These are phyloP conservation scores for Neurospora hispaniola DNA, from an alignment of 495 filamentous ascomycete species.

Conservation along the genomic window DNA sequence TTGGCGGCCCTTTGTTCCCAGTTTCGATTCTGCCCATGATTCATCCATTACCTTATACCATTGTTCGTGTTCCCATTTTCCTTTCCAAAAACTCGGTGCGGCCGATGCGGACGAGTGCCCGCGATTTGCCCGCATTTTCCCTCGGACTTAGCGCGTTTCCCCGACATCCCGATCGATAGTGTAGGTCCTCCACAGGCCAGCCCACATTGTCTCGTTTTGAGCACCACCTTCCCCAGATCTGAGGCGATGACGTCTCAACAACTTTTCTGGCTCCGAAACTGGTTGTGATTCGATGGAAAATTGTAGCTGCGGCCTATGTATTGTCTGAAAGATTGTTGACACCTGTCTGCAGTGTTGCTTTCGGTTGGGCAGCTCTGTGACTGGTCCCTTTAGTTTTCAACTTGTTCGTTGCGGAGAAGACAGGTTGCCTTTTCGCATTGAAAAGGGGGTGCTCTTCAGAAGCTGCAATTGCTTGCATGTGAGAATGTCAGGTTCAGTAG, in stretches of 20 bases:
- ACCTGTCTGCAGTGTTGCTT: neutral
- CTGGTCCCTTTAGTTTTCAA: too few species aligned
- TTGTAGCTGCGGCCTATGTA: neutral
- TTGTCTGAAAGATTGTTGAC: neutral
- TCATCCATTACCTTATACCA: neutral
- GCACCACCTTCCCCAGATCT: neutral
- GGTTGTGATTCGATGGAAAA: neutral
- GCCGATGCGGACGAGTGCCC: neutral
- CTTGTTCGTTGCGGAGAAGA: neutral
- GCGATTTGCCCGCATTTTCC: neutral
- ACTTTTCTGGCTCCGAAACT: neutral
- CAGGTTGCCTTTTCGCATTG: neutral
- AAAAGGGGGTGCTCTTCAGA: neutral
- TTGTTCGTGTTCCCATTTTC: neutral
- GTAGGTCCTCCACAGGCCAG: neutral
- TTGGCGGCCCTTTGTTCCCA: neutral
- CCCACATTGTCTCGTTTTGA: neutral
- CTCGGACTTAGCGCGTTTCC: neutral
- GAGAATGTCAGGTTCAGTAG: neutral
- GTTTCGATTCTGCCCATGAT: neutral
- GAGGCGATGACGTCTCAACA: neutral
- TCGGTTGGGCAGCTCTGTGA: neutral
- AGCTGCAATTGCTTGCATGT: neutral
- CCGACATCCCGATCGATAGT: neutral
- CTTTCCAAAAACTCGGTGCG: neutral